Conservation (phyloP, 2,329 filamentous ascomycete species). For the Eutypa lata region DNA sequence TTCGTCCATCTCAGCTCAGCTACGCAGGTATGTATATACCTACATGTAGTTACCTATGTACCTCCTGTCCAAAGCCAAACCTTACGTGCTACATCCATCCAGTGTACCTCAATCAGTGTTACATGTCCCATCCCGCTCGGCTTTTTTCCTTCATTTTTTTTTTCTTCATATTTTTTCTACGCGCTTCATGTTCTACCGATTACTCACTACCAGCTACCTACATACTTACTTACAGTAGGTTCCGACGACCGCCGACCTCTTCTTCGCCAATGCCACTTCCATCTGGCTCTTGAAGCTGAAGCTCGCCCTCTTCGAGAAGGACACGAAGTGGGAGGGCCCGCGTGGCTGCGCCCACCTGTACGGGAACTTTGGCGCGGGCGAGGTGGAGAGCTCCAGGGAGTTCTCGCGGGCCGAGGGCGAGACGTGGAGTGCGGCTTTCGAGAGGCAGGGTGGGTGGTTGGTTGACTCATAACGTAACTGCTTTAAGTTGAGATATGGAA, state of each 20-base stretch:
- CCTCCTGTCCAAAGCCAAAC: too few relatives aligned
- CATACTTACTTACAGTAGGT: too few relatives aligned
- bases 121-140: too few relatives aligned
- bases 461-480: too few relatives aligned
- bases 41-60: background rate
- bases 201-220: too few relatives aligned
- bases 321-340: conserved; percentile 52
- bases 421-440: conserved; percentile 47
- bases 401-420: conserved; percentile 42
- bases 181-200: too few relatives aligned
- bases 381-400: conserved; percentile 45
- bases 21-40: conserved; percentile 40
- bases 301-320: conserved; percentile 39
- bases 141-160: too few relatives aligned
- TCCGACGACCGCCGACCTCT: conserved; percentile 26
- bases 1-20: conserved; percentile 61
- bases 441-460: conserved; percentile 33
- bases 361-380: conserved; percentile 51
- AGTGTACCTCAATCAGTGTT: too few relatives aligned
- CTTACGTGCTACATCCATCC: too few relatives aligned
- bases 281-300: conserved; percentile 44
- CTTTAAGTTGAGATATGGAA: too few relatives aligned
- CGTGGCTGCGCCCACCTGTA: conserved; percentile 58
- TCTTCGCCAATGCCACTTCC: conserved; percentile 20
- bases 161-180: too few relatives aligned